A percentile compares a stretch with the other conserved stretches of the same genome.
Conservation (phyloP, 441 rosid species). For the Codiaeum variegatum region DNA sequence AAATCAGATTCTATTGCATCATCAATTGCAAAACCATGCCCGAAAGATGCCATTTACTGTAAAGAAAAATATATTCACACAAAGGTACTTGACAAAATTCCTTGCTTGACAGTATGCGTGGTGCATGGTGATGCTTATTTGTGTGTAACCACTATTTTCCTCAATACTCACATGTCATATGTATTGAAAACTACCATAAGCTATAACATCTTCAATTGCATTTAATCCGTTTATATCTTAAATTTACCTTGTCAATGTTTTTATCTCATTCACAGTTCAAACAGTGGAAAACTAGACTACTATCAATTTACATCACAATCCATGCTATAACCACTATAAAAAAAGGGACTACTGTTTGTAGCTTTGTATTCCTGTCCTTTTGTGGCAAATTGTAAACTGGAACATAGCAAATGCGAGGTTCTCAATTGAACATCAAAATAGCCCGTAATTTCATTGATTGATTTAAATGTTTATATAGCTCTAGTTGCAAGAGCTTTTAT, state of each 20-base stretch:
- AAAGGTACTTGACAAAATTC: slow-evolving; percentile 52
- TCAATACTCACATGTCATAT: not conserved
- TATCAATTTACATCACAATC: not conserved
- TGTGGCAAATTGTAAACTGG: too few relatives aligned
- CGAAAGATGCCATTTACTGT: slow-evolving; percentile 40
- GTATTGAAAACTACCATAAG: not conserved
- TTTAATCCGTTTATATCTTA: not conserved
- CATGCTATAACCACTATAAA: not conserved
- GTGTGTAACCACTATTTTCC: not conserved
- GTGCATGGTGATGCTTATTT: not conserved
- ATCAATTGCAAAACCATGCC: slow-evolving; percentile 58
- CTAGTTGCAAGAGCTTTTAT: too few relatives aligned
- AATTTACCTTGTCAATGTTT: not conserved
- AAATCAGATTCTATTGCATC: slow-evolving; percentile 25
- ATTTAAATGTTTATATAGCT: too few relatives aligned
- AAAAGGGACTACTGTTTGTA: not conserved
- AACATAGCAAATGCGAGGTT: too few relatives aligned
- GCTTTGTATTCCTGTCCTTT: not conserved
- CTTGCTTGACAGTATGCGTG: not conserved
- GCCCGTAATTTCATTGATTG: too few relatives aligned
- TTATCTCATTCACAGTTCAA: not conserved
- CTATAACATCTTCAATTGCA: not conserved
- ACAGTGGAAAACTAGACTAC: not conserved
- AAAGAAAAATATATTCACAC: slow-evolving; percentile 80
- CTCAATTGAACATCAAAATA: too few relatives aligned